Base-by-base conservation (phyloP, 2,329 filamentous ascomycete species). In the Exophiala aquamarina region DNA sequence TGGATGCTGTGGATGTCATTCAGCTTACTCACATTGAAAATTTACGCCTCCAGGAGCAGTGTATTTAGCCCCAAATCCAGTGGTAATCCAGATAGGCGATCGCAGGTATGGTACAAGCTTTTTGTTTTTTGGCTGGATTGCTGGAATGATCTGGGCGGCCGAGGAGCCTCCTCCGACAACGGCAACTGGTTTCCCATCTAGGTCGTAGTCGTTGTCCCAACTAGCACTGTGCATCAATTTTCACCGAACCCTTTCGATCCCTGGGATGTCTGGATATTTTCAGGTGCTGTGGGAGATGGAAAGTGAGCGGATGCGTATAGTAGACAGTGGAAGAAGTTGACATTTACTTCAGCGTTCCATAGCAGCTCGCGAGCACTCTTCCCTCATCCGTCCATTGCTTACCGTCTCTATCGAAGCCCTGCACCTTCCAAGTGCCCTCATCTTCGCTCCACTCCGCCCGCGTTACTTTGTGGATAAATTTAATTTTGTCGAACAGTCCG, bases 131-230 rank as follows among this genome's bases (percentile, higher is more conserved):
- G 32, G 14, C 14, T 35, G 32, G 8, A 35, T 8, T 8, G 8
- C 8, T 35, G 32, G 32, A 7, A 35, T 15, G 32, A 35, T 35
- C 14, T 35, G 32, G 7, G 18, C 14, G 8, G 32, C 32, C 8
- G 8, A 8, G 14, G 32, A 8, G 14, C 32, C 32, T 11, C 8
- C 32, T 3, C 78, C 78, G 38, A 83, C 74, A 13, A 83, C 61
- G 1, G 73, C 79, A 32, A 82, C 71, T 40, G 69, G 71, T 64
- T 82, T 81, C 9, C 68, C 75, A 20, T 65, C 60, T 14, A 78
- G 57, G 36, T 74, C 70, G 50, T 78, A 79, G 29, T 68, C 75
- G 76, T 77, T 79, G 21, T 66, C 58, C 64, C 62, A 65, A 9
- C 40, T 41, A 6, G 61, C 61, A 3, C 54, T 59, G 46, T 65